Evolutionary conservation across 352 stramenopile genomes (phyloP).

Genomic region (Phytophthora ramorum): DNA sequence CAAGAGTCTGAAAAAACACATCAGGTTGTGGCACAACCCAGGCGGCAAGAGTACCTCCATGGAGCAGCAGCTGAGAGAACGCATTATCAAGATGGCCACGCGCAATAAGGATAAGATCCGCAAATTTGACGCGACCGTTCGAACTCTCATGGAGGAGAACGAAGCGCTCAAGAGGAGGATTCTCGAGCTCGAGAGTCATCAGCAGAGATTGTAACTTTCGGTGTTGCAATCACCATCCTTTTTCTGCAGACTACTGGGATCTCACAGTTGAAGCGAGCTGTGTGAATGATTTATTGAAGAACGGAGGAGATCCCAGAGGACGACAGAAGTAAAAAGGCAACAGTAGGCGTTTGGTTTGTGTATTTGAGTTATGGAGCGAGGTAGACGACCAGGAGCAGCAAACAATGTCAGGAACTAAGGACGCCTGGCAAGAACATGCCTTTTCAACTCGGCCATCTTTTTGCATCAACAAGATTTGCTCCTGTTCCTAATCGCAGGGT

Average conservation of each 20-base stretch:
- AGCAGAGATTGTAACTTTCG: conserved; percentile 27
- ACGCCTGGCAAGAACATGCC: background rate
- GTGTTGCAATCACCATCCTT: background rate
- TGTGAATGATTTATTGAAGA: conserved; percentile 43
- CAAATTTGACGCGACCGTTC: conserved; percentile 82
- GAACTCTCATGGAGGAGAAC: conserved; percentile 82
- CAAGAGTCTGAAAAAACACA: conserved; percentile 88
- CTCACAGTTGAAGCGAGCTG: conserved; percentile 26
- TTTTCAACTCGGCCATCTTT: too few relatives aligned
- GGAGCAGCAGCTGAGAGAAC: conserved; percentile 85
- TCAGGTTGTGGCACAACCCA: conserved; percentile 83
- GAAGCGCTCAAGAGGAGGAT: conserved; percentile 72
- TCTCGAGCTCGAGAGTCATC: conserved; percentile 56
- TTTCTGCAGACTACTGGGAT: conserved; percentile 7
- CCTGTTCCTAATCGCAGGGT: background rate
- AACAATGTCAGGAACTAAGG: background rate
- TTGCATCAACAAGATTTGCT: background rate
- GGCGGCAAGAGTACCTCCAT: conserved; percentile 86
- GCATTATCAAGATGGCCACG: conserved; percentile 88
- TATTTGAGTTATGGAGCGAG: conserved; percentile 15
- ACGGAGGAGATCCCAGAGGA: conserved; percentile 5
- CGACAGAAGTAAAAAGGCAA: conserved; percentile 5
- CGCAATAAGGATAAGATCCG: conserved; percentile 85
- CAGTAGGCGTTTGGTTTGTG: conserved; percentile 23
- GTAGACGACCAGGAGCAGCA: background rate